Evolutionary conservation across 2,329 filamentous ascomycete genomes (phyloP).

Genomic region (Alternaria sp.): DNA sequence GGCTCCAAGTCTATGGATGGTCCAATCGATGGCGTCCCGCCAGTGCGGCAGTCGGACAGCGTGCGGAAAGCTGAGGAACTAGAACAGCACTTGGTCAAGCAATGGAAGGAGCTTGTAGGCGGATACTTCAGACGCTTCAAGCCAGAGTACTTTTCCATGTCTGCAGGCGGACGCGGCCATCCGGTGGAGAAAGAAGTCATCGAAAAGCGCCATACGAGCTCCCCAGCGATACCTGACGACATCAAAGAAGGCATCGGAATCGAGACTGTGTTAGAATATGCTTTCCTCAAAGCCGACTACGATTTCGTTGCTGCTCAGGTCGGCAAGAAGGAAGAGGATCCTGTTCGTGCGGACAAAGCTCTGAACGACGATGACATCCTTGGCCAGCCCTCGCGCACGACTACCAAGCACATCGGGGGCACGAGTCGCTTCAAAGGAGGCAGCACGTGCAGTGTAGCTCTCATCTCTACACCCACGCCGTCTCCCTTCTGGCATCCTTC

Average conservation of each 20-base stretch:
- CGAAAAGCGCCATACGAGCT: conserved; percentile 33
- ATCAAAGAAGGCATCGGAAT: conserved; percentile 63
- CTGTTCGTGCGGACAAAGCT: conserved; percentile 74
- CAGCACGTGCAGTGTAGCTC: conserved; percentile 86
- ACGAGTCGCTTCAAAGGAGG: conserved; percentile 86
- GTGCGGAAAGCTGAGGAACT: conserved; percentile 70
- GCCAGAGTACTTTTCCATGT: conserved; percentile 75
- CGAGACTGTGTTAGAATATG: conserved; percentile 85
- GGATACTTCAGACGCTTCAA: conserved; percentile 94
- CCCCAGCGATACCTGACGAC: conserved; percentile 33
- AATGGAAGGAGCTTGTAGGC: conserved; percentile 85
- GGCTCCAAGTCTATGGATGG: conserved; percentile 34
- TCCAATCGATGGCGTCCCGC: conserved; percentile 35
- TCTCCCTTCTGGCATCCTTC: conserved; percentile 95
- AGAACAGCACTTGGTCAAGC: conserved; percentile 73
- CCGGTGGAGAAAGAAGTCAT: conserved; percentile 43
- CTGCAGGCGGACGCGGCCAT: conserved; percentile 49
- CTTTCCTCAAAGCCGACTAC: conserved; percentile 91
- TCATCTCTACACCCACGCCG: conserved; percentile 91
- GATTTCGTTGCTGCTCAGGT: conserved; percentile 94
- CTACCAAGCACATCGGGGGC: conserved; percentile 71
- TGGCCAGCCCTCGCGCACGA: conserved; percentile 63
- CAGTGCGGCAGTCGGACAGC: conserved; percentile 55
- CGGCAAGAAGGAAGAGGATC: conserved; percentile 76
- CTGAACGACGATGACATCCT: conserved; percentile 87